Evolutionary conservation across 441 rosid species (phyloP), one percentile per base, ranked within the genome.

Genomic region (Arabidopsis hybrid): DNA sequence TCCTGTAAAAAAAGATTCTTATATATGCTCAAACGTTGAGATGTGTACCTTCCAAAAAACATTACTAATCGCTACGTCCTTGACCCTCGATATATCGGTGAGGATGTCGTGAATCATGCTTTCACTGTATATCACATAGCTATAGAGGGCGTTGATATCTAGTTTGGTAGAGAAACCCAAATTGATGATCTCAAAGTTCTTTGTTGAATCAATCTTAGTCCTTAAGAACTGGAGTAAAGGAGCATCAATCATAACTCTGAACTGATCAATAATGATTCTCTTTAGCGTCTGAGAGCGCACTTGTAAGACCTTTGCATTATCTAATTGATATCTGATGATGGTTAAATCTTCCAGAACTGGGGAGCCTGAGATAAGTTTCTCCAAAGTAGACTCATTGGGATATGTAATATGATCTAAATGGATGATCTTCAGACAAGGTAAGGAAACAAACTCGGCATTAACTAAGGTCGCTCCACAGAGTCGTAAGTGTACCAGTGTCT

Each of bases 221-320:
- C 6, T 71, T 10, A 71, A 38, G 60, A 13, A 60, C n/a, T 71
- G 39, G 51, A 71, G 67, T 49, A 38, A 42, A 50, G 75, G 60
- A 49, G 75, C 75, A 29, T 60, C 52, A 26, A 71, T 29, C 60
- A 29, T 52, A 50, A 71, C 17, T 4, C 21, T 0, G 3, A 0
- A 1, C 2, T 2, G 0, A 26, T 29, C 0, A 26, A 29, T 14
- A n/a, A 39, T 3, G 52, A 50, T 49, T 39, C 67, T 60, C 52
- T 60, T 60, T 8, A 71, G 52, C n/a, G 43, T 14, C 5, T 14
- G 5, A 51, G 75, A 71, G n/a, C 60, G 26, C 51, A 39, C 40
- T 1, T 46, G 10, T 50, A 60, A 5, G 29, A 1, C 16, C 8
- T 38, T 59, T 4, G 3, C 8, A n/a, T n/a, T n/a, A n/a, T n/a